Evolutionary conservation across 192 early-diverging fungal species (phyloP).

Genomic region (Coemansia sp.): DNA sequence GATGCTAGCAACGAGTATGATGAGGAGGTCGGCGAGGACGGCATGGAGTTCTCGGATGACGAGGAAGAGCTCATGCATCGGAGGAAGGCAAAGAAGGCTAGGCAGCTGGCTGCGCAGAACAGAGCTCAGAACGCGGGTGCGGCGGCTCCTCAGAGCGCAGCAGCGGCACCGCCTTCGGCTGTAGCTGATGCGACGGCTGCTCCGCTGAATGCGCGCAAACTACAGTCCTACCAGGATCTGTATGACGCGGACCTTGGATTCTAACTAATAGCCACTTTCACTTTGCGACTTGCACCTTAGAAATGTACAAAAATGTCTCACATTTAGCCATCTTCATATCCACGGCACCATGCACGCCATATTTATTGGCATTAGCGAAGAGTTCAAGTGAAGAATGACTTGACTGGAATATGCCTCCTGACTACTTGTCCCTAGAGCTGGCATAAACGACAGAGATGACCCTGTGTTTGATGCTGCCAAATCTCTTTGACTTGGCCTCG

Average conservation of each 20-base stretch:
- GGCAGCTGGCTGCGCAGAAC: slow-evolving; percentile 28
- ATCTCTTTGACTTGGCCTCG: slow-evolving; percentile 75
- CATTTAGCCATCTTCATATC: no score
- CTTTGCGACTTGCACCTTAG: neutral
- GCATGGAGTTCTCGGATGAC: slow-evolving; percentile 94
- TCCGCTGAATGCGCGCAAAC: slow-evolving; percentile 20
- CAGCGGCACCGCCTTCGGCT: neutral
- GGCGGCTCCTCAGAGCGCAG: neutral
- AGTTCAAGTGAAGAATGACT: neutral
- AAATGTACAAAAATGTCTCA: neutral
- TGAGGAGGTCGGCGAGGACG: slow-evolving; percentile 82
- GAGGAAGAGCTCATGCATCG: slow-evolving; percentile 71
- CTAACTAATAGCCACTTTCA: neutral
- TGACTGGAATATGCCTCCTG: neutral
- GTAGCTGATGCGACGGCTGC: neutral
- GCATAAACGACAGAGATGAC: slow-evolving; percentile 52
- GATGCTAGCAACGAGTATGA: slow-evolving; percentile 94
- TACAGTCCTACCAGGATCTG: slow-evolving; percentile 46
- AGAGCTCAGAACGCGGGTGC: neutral
- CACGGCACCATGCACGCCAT: no score
- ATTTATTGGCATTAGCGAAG: no score
- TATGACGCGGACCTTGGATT: slow-evolving; percentile 43
- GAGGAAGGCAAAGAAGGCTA: slow-evolving; percentile 51
- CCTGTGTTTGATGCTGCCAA: slow-evolving; percentile 58
- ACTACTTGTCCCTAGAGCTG: slow-evolving; percentile 46